These are phyloP conservation scores for Plenodomus biglobosus DNA, from an alignment of 2,329 filamentous ascomycete genomes.

Conservation along the genomic window DNA sequence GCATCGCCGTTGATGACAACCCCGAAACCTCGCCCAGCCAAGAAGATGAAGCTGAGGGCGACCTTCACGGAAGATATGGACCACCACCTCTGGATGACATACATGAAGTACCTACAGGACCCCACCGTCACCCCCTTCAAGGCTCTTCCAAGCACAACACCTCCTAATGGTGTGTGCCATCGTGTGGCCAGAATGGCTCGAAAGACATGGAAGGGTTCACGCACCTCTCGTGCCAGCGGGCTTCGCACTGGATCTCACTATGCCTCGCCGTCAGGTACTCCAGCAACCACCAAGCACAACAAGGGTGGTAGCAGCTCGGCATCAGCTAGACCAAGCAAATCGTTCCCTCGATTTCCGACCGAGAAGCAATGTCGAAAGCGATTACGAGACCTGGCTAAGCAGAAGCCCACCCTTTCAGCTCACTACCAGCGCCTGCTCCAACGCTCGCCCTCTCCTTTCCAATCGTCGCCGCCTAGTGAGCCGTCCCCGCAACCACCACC, in stretches of 20 bases:
- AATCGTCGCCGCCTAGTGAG: constrained; percentile 42
- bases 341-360: constrained; percentile 56
- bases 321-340: constrained; percentile 42
- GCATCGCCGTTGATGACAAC: constrained; percentile 37
- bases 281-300: constrained; percentile 47
- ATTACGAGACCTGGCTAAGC: constrained; percentile 61
- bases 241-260: constrained; percentile 20
- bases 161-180: constrained; percentile 65
- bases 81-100: constrained; percentile 66
- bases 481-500: constrained; percentile 44
- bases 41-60: constrained; percentile 49
- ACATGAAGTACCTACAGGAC: constrained; percentile 66
- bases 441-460: constrained; percentile 62
- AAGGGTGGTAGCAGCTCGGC: constrained; percentile 54
- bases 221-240: constrained; percentile 33
- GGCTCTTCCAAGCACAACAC: constrained; percentile 63
- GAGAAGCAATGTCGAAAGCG: constrained; percentile 61
- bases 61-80: constrained; percentile 66
- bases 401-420: constrained; percentile 62
- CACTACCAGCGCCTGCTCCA: constrained; percentile 65
- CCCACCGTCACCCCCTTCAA: constrained; percentile 68
- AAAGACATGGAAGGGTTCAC: constrained; percentile 59
- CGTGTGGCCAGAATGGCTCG: constrained; percentile 64
- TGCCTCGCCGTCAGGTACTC: constrained; percentile 41
- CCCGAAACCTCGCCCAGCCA: constrained; percentile 31